Base-by-base conservation (phyloP, 495 filamentous ascomycete species). In the Annulohypoxylon bovei region DNA sequence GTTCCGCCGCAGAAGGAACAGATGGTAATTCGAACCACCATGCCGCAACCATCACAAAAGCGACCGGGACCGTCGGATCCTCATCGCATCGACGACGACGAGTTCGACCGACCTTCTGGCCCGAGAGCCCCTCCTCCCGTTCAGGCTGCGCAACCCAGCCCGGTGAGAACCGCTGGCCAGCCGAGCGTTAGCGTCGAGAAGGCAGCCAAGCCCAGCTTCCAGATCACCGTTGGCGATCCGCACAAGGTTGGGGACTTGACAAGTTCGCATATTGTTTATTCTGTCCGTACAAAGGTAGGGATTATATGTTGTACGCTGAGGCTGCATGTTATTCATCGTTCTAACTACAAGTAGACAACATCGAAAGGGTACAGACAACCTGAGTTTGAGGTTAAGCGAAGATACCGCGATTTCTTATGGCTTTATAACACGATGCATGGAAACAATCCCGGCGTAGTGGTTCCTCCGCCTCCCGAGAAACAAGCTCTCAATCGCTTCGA, bases 321-420 rank as follows among this genome's bases (percentile, higher is more conserved):
- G 3, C 6, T 27, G 16, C 16, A 7, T 27, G 28, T 25, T 64
- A 28, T 66, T 70, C 44, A 23, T 25, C 62, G 20, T 68, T 71
- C 44, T 62, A 35, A 30, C 35, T 7, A 28, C 14, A 5, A 16
- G 3, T 70, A 96, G 92, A 99, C 95, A 22, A 91, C 93, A 5
- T 98, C 96, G 2, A 98, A 97, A 81, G 95, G 93, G 35, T 99
- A 98, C 78, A 91, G 91, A 70, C 90, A 92, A 66, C 85, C 90
- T 28, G 93, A 97, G 75, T 99, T 99, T 67, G 88, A 91, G 20
- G 95, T 99, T 65, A 94, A 91, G 71, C 88, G 95, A 64, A 88
- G 95, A 65, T 99, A 98, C 81, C 89, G 95, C 47, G 95, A 99
- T 81, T 98, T 99, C 76, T 82, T 98, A 37, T 99, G 95, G 95